Conservation (phyloP, 306 rosid species). For the Quercus gilva region DNA sequence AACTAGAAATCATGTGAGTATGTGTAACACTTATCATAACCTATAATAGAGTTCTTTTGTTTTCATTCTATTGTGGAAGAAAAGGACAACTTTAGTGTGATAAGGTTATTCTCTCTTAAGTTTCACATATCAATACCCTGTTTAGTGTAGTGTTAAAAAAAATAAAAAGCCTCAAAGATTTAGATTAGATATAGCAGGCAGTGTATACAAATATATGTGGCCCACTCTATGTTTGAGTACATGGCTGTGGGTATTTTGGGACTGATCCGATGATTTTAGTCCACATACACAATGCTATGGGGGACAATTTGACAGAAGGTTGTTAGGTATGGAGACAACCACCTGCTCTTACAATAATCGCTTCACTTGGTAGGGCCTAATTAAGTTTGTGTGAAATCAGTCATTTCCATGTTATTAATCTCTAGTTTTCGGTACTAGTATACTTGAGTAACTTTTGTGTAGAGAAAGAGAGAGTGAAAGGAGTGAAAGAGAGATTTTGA, state of each 20-base stretch:
- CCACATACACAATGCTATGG: constrained; percentile 37
- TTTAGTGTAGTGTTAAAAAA: not conserved
- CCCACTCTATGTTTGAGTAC: constrained; percentile 25
- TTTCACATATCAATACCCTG: too few species aligned
- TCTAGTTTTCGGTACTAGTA: not conserved
- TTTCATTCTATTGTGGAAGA: too few species aligned
- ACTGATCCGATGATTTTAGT: constrained; percentile 22
- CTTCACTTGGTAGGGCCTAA: constrained; percentile 21
- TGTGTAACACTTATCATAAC: too few species aligned
- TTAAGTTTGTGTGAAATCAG: not conserved
- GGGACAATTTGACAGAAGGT: constrained; percentile 27
- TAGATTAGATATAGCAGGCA: not conserved
- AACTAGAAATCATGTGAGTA: too few species aligned
- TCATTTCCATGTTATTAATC: not conserved
- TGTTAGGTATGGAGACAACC: constrained; percentile 51
- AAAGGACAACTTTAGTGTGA: too few species aligned
- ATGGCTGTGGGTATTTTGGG: constrained; percentile 25
- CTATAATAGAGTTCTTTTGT: too few species aligned
- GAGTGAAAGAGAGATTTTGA: not conserved
- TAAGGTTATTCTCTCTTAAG: too few species aligned
- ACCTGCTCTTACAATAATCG: constrained; percentile 31
- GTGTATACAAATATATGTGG: constrained; percentile 17
- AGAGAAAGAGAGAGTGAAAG: not conserved
- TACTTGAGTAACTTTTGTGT: not conserved
- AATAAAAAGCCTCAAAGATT: not conserved